Percentiles rank a stretch among this genome's conserved stretches.
These are phyloP conservation scores for Lactarius hengduanensis DNA, from an alignment of 768 basidiomycete species.

Conservation along the genomic window DNA sequence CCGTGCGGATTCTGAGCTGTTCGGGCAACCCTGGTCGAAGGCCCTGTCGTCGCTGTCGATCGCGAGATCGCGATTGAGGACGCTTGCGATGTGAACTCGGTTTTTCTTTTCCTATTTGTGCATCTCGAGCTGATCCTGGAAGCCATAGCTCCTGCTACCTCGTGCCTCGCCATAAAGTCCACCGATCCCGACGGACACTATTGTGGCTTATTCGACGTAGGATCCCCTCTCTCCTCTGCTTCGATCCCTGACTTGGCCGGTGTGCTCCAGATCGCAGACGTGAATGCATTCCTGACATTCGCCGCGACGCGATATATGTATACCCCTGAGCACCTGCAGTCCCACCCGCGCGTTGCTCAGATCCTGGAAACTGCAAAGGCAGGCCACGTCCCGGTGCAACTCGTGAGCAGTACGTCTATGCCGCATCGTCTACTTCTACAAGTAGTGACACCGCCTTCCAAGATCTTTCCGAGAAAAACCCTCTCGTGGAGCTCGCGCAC, in stretches of 20 bases:
- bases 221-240: constrained; percentile 29
- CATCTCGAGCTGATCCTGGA: constrained; percentile 18
- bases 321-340: constrained; percentile 55
- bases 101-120: not conserved
- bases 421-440: not conserved
- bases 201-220: constrained; percentile 74
- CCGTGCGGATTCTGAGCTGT: not conserved
- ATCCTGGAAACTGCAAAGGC: constrained; percentile 74
- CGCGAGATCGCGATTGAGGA: constrained; percentile 77
- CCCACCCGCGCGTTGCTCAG: constrained; percentile 57
- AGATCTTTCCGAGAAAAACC: constrained; percentile 88
- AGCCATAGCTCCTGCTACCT: constrained; percentile 53
- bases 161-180: constrained; percentile 62
- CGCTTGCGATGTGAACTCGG: constrained; percentile 65
- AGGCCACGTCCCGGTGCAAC: constrained; percentile 68
- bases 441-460: not conserved
- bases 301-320: constrained; percentile 78
- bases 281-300: constrained; percentile 80
- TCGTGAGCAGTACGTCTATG: constrained; percentile 68
- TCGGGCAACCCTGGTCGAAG: constrained; percentile 63
- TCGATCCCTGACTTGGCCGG: not conserved
- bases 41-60: constrained; percentile 61
- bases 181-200: constrained; percentile 34
- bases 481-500: constrained; percentile 59
- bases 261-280: constrained; percentile 67